These are phyloP conservation scores for Candida chilensis DNA, from an alignment of 805 yeast genomes.

Conservation along the genomic window DNA sequence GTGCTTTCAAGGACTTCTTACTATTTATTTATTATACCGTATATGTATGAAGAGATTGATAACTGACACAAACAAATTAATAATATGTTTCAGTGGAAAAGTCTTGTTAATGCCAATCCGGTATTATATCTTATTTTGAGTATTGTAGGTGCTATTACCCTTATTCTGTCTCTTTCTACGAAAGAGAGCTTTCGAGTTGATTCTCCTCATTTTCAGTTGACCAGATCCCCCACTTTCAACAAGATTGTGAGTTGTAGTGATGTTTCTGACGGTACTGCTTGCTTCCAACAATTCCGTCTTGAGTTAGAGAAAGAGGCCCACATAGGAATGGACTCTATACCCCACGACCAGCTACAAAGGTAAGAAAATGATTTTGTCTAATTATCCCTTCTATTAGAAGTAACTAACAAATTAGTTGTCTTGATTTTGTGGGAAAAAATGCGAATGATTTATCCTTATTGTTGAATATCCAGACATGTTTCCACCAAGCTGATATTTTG, in stretches of 20 bases:
- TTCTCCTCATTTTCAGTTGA: constrained; percentile 2
- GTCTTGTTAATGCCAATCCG: background rate
- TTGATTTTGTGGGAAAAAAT: constrained; percentile 6
- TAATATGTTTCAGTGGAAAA: background rate
- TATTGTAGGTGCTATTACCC: background rate
- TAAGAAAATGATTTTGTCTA: constrained; percentile 4
- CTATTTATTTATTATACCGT: too few relatives aligned
- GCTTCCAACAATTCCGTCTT: constrained; percentile 7
- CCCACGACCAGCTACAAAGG: constrained; percentile 8
- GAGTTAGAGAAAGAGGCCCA: constrained; percentile 5
- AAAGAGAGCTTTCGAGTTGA: constrained; percentile 1
- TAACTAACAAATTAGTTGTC: constrained; percentile 6
- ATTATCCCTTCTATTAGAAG: background rate
- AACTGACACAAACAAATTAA: background rate
- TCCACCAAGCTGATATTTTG: constrained; percentile 10
- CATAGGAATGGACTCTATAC: constrained; percentile 1
- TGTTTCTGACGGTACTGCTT: constrained; percentile 7
- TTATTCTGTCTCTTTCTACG: background rate
- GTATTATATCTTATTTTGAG: background rate
- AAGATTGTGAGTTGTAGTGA: constrained; percentile 10
- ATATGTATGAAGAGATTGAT: too few relatives aligned
- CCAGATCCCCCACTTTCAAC: constrained; percentile 4
- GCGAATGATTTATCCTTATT: constrained; percentile 11
- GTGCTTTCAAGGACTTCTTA: too few relatives aligned
- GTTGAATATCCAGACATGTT: constrained; percentile 14